Evolutionary conservation across 2,329 filamentous ascomycete species (phyloP).

Genomic region (Fusarium sp.): DNA sequence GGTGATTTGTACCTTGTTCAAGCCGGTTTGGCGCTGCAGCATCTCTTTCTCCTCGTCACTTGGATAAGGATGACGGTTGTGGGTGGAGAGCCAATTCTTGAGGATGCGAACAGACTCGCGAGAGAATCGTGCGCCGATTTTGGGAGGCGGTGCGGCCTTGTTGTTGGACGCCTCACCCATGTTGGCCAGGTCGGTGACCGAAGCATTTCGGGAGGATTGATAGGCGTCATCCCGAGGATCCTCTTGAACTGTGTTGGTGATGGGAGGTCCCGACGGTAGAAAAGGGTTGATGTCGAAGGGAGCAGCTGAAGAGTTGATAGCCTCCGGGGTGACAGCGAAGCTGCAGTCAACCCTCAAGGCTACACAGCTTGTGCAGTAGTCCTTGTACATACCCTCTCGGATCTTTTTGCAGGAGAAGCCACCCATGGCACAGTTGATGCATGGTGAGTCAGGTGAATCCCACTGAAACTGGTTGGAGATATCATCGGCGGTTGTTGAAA

Average conservation of each 20-base stretch:
- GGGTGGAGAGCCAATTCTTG: slow-evolving; percentile 84
- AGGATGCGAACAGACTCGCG: slow-evolving; percentile 80
- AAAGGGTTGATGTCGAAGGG: slow-evolving; percentile 58
- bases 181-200: slow-evolving; percentile 44
- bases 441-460: slow-evolving; percentile 59
- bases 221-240: slow-evolving; percentile 40
- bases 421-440: slow-evolving; percentile 60
- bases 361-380: slow-evolving; percentile 70
- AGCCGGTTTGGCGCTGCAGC: slow-evolving; percentile 78
- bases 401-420: slow-evolving; percentile 69
- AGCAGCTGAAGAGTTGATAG: slow-evolving; percentile 46
- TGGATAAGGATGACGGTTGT: slow-evolving; percentile 85
- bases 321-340: slow-evolving; percentile 55
- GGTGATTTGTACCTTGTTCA: slow-evolving; percentile 84
- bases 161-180: slow-evolving; percentile 42
- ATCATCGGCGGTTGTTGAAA: slow-evolving; percentile 32
- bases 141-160: slow-evolving; percentile 56
- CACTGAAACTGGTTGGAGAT: slow-evolving; percentile 43
- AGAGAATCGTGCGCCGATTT: slow-evolving; percentile 80
- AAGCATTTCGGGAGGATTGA: slow-evolving; percentile 40
- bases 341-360: slow-evolving; percentile 67
- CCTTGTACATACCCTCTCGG: slow-evolving; percentile 66
- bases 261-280: slow-evolving; percentile 56
- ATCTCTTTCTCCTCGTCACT: slow-evolving; percentile 86
- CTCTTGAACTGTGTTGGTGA: slow-evolving; percentile 48